phyloP scores from a whole-genome alignment of 148 eudicot genomes.

The Beta vulgaris region DNA sequence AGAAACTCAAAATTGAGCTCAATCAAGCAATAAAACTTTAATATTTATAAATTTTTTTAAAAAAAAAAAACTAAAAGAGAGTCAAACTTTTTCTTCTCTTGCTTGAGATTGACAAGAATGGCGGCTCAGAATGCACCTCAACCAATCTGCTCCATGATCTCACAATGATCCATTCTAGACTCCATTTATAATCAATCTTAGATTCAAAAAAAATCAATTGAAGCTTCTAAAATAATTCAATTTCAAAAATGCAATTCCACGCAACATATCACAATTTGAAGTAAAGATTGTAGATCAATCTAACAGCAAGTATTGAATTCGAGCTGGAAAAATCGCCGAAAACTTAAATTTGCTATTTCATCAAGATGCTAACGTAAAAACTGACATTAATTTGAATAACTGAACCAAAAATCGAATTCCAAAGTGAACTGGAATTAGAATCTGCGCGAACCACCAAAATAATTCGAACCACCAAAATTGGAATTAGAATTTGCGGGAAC shows the following conservation, averaged over 20 bases:
- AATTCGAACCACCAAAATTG: too few relatives aligned
- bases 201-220: slow-evolving; percentile 1
- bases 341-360: not conserved
- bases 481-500: too few relatives aligned
- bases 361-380: not conserved
- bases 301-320: not conserved
- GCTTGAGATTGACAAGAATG: slow-evolving; percentile 83
- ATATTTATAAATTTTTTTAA: too few relatives aligned
- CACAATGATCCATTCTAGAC: slow-evolving; percentile 95
- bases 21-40: slow-evolving; percentile 3
- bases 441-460: not conserved
- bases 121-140: slow-evolving; percentile 99
- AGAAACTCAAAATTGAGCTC: slow-evolving; percentile 11
- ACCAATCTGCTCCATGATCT: slow-evolving; percentile 99
- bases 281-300: not conserved
- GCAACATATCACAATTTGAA: not conserved
- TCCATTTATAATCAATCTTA: slow-evolving; percentile 38
- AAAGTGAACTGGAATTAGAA: slow-evolving; percentile 2
- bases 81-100: slow-evolving; percentile 81
- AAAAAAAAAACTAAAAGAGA: not conserved
- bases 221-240: not conserved
- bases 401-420: slow-evolving; percentile 11
- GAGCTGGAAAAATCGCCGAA: not conserved
- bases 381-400: slow-evolving; percentile 2
- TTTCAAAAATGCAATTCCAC: slow-evolving; percentile 1